Base-by-base conservation (phyloP, 2,329 filamentous ascomycete species). In the Byssochlamys sp. region DNA sequence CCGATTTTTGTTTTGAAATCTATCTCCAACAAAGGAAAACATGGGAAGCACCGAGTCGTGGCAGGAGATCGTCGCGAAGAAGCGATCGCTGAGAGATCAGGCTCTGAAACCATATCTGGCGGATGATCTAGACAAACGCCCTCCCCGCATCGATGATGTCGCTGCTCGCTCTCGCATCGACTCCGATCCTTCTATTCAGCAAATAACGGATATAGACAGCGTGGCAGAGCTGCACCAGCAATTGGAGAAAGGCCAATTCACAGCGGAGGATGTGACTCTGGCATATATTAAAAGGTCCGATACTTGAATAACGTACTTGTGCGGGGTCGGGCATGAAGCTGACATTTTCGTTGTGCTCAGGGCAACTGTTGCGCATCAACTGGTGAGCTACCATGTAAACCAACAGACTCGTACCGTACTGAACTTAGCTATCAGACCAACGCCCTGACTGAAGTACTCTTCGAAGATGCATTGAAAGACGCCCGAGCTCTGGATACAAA, bases 221-320 rank as follows among this genome's bases (percentile, higher is more conserved):
- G 54, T 73, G 4, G 31, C 57, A 1, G 11, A 26, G 14, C 49
- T 74, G 12, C 49, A 67, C 0, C 57, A 63, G 4, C 48, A 54
- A 2, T 54, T 71, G 5, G 57, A 61, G 39, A 58, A 57, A 9
- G 66, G 67, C 3, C 62, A 65, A 29, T 65, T 66, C 12, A 66
- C 58, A 2, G 71, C 67, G 4, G 67, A 70, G 49, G 61, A 69
- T 25, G 68, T 72, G 7, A 59, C 58, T 25, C 56, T 50, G 25
- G 67, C 64, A 28, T 74, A 71, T 61, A 71, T 74, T 52, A 63
- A 63, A 63, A 69, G 71, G 71, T 73, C 63, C 54, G 61, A 24
- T 29, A 29, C 12, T 31, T 25, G 45, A 28, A 25, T n/a, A n/a
- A n/a, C n/a, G n/a, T n/a, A n/a, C 4, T 31, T 11, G 48, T 69